Evolutionary conservation across 73 alveolate species (phyloP), one percentile per base, ranked within the genome.

Genomic region (Blepharisma japonicum): DNA sequence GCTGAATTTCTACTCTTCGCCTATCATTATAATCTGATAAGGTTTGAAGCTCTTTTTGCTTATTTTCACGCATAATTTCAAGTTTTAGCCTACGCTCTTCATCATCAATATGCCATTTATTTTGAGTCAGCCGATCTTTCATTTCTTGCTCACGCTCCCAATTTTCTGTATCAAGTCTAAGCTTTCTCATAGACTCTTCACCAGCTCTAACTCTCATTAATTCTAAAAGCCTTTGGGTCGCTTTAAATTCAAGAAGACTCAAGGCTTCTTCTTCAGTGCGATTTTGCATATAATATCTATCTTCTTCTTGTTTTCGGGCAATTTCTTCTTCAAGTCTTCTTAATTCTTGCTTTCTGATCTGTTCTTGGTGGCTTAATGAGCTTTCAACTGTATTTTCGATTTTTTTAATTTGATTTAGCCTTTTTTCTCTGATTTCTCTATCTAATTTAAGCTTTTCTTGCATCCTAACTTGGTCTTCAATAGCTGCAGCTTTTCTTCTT

Each of bases 361-460:
- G 55, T 55, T 85, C 92, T 55, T 80, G 82, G 72, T 79, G 81
- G 14, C 38, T 9, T 32, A 86, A 45, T 5, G 87, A 74, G 0
- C 48, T 8, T 72, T 86, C 47, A 7, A 77, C 76, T 6, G 91
- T 80, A 6, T 70, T 85, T 42, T 84, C 90, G 7, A 84, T 51
- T 42, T 46, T 47, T 42, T 87, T 77, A 48, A 84, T 87, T 25
- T 85, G 80, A n/a, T 77, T 84, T 5, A 79, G 47, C 42, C 77
- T 81, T 39, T 81, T 77, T 38, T 77, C 18, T 46, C 89, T 61
- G 7, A 88, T 83, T 77, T 77, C 66, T 83, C 88, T 96, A 54
- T 89, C 96, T 74, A 83, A 66, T 56, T 88, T 82, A n/a, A 56
- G 61, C 71, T 87, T 88, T 61, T 92, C 94, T 67, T 85, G 81